Evolutionary conservation across 1,284 basidiomycete genomes (phyloP).

Genomic region (Polyporus tsugae): DNA sequence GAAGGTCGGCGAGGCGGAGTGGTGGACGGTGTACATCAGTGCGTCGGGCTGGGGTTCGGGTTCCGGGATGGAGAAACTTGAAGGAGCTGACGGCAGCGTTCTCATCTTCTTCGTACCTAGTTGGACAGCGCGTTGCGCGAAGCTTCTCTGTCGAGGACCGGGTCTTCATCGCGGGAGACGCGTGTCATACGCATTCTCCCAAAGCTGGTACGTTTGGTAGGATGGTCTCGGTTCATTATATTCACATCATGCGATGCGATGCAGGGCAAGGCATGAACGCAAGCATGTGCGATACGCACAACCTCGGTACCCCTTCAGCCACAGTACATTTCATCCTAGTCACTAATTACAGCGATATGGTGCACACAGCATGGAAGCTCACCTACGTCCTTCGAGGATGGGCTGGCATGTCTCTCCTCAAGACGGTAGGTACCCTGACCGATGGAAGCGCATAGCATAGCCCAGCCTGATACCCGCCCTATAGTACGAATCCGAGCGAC

Average conservation of each 20-base stretch:
- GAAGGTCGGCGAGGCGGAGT: slow-evolving; percentile 63
- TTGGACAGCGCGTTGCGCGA: slow-evolving; percentile 83
- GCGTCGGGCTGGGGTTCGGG: slow-evolving; percentile 21
- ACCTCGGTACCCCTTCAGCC: slow-evolving; percentile 58
- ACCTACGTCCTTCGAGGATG: slow-evolving; percentile 76
- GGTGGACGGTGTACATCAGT: slow-evolving; percentile 84
- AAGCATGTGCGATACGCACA: slow-evolving; percentile 87
- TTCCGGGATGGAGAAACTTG: not conserved
- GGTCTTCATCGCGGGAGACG: slow-evolving; percentile 85
- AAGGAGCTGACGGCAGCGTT: not conserved
- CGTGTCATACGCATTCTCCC: slow-evolving; percentile 87
- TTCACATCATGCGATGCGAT: not conserved
- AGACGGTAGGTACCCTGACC: slow-evolving; percentile 62
- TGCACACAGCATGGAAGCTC: slow-evolving; percentile 74
- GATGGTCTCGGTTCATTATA: not conserved
- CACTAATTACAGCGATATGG: not conserved
- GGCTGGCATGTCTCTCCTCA: slow-evolving; percentile 69
- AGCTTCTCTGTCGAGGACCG: slow-evolving; percentile 72
- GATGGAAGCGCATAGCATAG: not conserved
- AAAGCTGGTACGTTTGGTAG: slow-evolving; percentile 51
- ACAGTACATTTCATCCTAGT: no score
- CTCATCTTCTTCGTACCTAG: no score
- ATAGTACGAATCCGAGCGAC: slow-evolving; percentile 60
- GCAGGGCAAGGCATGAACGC: slow-evolving; percentile 75
- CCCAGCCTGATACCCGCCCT: slow-evolving; percentile 60